Base-by-base conservation (phyloP, 1,284 basidiomycete genomes). In the Pyrrhoderma lamaoense region DNA sequence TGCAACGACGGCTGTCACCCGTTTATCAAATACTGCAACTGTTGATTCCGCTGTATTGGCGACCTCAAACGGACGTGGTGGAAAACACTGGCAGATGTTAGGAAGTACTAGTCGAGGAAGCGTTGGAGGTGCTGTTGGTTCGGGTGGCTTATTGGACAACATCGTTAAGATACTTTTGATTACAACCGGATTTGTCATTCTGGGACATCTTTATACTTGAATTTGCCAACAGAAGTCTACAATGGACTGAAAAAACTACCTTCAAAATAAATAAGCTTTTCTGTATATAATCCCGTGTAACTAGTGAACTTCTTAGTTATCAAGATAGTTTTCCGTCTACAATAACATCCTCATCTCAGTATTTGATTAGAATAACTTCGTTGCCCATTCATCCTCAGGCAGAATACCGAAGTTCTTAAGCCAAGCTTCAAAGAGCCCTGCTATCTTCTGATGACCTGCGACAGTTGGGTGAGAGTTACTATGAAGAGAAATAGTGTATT, bases 381-480 rank as follows among this genome's bases (percentile, higher is more conserved):
- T 65, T 14, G 61, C 49, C 67, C 66, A 69, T 4, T 50, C 39
- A 1, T 51, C 18, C 46, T 64, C 57, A 0, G 70, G 69, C 8
- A 59, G 55, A 42, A 76, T 60, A 0, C 74, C 74, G 71, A 72
- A 75, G 21, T 66, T 60, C 58, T 68, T 57, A 49, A 76, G 55
- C 74, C 72, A 75, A 2, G 57, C 56, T 49, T 66, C 64, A 52
- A 80, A 77, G 22, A 72, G 58, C 4, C 64, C 61, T 0, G 76
- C 73, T 51, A 79, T 74, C 57, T 76, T 75, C 43, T 59, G 55
- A 49, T 78, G 75, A 0, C 78, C 77, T 0, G 62, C 57, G 2
- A 73, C 66, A 46, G 66, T 75, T 0, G 77, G 78, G 58, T 79
- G 76, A 13, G 61, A 58, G 52, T 80, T 80, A 46, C 72, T 74